Base-by-base conservation (phyloP, 805 yeast species). In the Clavispora fructus region DNA sequence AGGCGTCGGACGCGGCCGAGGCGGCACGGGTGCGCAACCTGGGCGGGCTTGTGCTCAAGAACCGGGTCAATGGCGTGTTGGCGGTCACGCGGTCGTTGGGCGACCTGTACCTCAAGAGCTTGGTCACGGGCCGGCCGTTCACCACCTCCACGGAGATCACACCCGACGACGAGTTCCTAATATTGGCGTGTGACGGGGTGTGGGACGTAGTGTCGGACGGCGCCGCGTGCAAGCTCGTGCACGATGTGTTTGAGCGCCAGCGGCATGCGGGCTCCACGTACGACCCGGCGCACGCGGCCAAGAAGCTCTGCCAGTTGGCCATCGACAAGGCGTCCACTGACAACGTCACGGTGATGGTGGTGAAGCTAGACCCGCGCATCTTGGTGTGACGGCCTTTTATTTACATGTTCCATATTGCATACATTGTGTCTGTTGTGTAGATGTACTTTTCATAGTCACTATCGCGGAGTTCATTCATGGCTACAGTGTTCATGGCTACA, bases 11-110 rank as follows among this genome's bases (percentile, higher is more conserved):
- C 64, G 64, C 68, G 7, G 69, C 80, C 56, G 99, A 92, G 63
- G 79, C 83, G 49, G 78, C 77, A 53, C 75, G 99, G 54, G 84
- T 92, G 17, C 77, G 80, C 45, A 75, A 80, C 41, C 74, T 78
- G 6, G 99, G 99, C 2, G 99, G 99, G 0, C 67, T 92, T 28
- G 80, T 92, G 47, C 77, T 94, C 78, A 88, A 89, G 58, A 86
- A 88, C 50, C 77, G 99, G 56, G 99, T 92, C 25, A 94, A 92
- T 63, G 99, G 98, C 3, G 90, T 92, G 64, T 74, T 94, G 42
- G 98, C 98, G 0, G 96, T 92, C 10, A 89, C 97, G 2, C 73
- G 99, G 51, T 85, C 98, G 1, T 71, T 92, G 39, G 99, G 99
- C 16, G 98, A 92, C 62, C 76, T 83, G n/a, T 91, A 88, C 63